These are phyloP conservation scores for Penicillium sp. DNA, from an alignment of 2,329 filamentous ascomycete species.

Conservation along the genomic window DNA sequence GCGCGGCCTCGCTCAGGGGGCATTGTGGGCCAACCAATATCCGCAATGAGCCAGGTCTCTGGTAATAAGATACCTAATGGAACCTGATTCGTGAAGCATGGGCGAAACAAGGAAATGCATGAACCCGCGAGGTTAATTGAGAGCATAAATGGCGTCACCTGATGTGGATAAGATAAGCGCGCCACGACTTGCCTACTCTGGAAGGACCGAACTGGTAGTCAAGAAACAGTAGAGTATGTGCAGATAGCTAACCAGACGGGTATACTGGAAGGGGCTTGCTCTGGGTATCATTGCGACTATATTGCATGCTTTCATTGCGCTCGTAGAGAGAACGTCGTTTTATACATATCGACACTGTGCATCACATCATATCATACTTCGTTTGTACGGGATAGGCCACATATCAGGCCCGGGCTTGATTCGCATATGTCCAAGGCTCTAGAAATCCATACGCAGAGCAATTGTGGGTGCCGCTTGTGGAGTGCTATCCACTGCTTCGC, in stretches of 20 bases:
- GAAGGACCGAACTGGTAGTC: no score
- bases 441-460: conserved; percentile 94
- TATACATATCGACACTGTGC: conserved; percentile 10
- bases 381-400: no score
- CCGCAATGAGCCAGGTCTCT: no score
- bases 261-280: no score
- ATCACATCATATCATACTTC: conserved; percentile 15
- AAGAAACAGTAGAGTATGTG: no score
- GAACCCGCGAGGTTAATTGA: background rate
- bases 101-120: background rate
- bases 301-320: background rate
- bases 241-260: no score
- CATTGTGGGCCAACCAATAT: no score
- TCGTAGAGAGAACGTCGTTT: background rate
- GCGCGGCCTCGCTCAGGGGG: conserved; percentile 24
- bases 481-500: conserved; percentile 51
- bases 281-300: no score
- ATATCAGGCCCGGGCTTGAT: background rate
- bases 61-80: no score
- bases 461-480: conserved; percentile 68
- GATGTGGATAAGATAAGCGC: conserved; percentile 19
- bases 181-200: conserved; percentile 6
- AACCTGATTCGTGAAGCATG: no score
- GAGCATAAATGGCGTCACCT: conserved; percentile 14
- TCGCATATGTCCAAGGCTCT: background rate